These are phyloP conservation scores for Entoloma clypeatum DNA, from an alignment of 1,284 basidiomycete species.

Conservation along the genomic window DNA sequence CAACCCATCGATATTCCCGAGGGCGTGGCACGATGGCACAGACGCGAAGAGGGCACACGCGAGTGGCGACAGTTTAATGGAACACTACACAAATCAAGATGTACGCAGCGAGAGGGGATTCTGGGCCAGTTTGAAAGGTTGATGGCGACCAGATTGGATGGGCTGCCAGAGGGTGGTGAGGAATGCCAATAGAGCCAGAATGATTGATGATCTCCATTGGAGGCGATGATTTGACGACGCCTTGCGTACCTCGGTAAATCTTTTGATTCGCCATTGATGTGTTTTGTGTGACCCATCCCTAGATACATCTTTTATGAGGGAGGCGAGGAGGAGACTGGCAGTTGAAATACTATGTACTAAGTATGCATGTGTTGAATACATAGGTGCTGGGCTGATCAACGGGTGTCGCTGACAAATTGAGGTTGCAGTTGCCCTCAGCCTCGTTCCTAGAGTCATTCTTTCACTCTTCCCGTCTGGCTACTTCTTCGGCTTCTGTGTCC, in stretches of 20 bases:
- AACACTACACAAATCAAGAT: conserved; percentile 12
- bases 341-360: too few relatives aligned
- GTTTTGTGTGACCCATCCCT: too few relatives aligned
- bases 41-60: neutral
- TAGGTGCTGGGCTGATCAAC: too few relatives aligned
- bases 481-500: conserved; percentile 12
- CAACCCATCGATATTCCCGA: conserved; percentile 10
- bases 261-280: too few relatives aligned
- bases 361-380: too few relatives aligned
- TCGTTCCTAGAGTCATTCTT: conserved; percentile 7
- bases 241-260: conserved; percentile 9
- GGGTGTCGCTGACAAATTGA: too few relatives aligned
- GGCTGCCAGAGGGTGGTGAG: conserved; percentile 65
- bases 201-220: conserved; percentile 23
- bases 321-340: too few relatives aligned
- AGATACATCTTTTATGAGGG: too few relatives aligned
- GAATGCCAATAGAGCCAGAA: conserved; percentile 42
- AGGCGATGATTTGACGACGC: too few relatives aligned
- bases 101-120: conserved; percentile 41
- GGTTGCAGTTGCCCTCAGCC: neutral
- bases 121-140: conserved; percentile 67
- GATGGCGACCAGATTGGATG: conserved; percentile 69
- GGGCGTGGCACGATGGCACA: conserved; percentile 3
- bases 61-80: conserved; percentile 5
- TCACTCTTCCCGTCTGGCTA: conserved; percentile 13